phyloP scores from a whole-genome alignment of 208 protist species.

The Wallacemonas sp. region DNA sequence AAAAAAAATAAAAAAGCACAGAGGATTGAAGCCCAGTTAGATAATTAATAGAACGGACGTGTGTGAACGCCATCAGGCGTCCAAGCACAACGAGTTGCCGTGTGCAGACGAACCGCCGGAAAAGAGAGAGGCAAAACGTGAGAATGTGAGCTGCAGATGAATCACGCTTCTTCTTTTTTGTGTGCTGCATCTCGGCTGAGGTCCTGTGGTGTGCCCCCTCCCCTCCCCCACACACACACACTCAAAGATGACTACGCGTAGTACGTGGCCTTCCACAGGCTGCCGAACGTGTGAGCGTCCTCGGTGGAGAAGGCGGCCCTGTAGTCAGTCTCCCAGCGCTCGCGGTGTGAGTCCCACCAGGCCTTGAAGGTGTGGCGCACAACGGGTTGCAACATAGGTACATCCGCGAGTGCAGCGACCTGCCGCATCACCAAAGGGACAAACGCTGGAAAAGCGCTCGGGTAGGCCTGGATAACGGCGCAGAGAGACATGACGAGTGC shows the following conservation, averaged over 20 bases:
- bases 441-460: constrained; percentile 48
- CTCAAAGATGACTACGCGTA: constrained; percentile 71
- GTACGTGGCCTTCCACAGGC: constrained; percentile 53
- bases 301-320: constrained; percentile 49
- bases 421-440: constrained; percentile 55
- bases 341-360: constrained; percentile 81
- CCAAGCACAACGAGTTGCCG: too few species aligned
- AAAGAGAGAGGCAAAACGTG: too few species aligned
- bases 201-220: not conserved
- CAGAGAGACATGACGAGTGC: constrained; percentile 70
- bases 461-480: constrained; percentile 52
- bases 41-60: too few species aligned
- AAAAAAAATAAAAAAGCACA: not conserved
- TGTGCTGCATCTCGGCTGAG: constrained; percentile 1
- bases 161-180: constrained; percentile 15
- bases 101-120: too few species aligned
- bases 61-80: too few species aligned
- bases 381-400: constrained; percentile 27
- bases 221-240: too few species aligned
- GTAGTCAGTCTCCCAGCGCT: constrained; percentile 70
- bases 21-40: not conserved
- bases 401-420: constrained; percentile 40
- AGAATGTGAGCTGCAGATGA: too few species aligned
- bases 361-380: constrained; percentile 60
- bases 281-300: constrained; percentile 53